These are phyloP conservation scores for Didymella pomorum DNA, from an alignment of 2,329 filamentous ascomycete species.

Conservation along the genomic window DNA sequence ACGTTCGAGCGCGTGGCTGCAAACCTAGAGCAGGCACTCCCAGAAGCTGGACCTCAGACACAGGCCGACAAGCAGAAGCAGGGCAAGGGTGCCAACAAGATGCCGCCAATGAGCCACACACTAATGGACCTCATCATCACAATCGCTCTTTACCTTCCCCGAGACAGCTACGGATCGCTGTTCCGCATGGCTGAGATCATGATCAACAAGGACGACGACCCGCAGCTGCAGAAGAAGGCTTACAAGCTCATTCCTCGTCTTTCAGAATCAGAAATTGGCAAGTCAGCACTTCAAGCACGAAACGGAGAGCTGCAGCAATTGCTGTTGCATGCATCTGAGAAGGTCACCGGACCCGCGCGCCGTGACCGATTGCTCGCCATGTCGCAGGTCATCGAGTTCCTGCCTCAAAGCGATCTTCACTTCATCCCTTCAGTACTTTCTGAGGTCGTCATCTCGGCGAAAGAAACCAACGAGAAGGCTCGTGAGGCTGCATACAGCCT, in stretches of 20 bases:
- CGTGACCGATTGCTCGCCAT: constrained; percentile 87
- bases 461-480: constrained; percentile 96
- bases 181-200: constrained; percentile 88
- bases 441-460: constrained; percentile 94
- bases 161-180: constrained; percentile 82
- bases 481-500: constrained; percentile 89
- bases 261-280: constrained; percentile 79
- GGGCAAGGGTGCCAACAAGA: constrained; percentile 69
- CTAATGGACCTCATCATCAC: constrained; percentile 97
- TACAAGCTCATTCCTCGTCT: constrained; percentile 97
- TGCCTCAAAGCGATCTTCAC: constrained; percentile 81
- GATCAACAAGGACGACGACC: constrained; percentile 81
- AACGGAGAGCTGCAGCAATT: constrained; percentile 82
- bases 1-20: constrained; percentile 88
- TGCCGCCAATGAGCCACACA: constrained; percentile 93
- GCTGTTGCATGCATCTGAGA: constrained; percentile 79
- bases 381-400: constrained; percentile 77
- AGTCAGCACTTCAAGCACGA: constrained; percentile 76
- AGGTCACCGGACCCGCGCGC: constrained; percentile 84
- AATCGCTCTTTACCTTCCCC: constrained; percentile 90
- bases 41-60: constrained; percentile 66
- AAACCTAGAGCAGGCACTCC: constrained; percentile 79
- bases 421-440: constrained; percentile 92
- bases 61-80: constrained; percentile 69
- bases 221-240: constrained; percentile 97